Conservation (phyloP, 2,329 filamentous ascomycete genomes). For the Paecilomyces niveus region DNA sequence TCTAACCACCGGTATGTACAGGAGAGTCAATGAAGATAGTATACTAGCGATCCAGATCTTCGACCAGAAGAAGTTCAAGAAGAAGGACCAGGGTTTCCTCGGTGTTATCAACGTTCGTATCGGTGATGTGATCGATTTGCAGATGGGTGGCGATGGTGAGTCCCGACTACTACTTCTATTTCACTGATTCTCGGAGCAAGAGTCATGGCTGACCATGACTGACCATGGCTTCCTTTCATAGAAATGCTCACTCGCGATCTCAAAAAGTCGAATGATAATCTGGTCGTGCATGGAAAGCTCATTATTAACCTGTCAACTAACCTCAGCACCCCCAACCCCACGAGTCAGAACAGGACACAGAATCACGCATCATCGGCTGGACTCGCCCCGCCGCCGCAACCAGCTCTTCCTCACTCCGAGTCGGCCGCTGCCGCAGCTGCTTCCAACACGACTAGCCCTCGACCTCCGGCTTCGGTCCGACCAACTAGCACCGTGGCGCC, state of each 20-base stretch:
- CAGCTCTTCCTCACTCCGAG: slow-evolving; percentile 22
- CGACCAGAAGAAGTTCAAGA: slow-evolving; percentile 99
- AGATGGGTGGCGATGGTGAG: slow-evolving; percentile 83
- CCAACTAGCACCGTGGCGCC: slow-evolving; percentile 34
- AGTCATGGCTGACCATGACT: slow-evolving; percentile 17
- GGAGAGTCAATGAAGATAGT: slow-evolving; percentile 86
- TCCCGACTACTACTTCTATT: slow-evolving; percentile 12
- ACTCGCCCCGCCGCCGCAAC: slow-evolving; percentile 28
- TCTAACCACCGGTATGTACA: slow-evolving; percentile 32
- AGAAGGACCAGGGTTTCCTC: slow-evolving; percentile 98
- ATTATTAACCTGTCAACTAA: slow-evolving; percentile 97
- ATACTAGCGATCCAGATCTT: slow-evolving; percentile 98
- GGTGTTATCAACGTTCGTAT: slow-evolving; percentile 96
- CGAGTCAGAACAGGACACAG: slow-evolving; percentile 29
- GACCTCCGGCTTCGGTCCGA: slow-evolving; percentile 25
- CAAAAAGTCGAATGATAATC: slow-evolving; percentile 96
- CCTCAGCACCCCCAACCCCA: slow-evolving; percentile 60
- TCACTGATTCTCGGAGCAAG: slow-evolving; percentile 7
- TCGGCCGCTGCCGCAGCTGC: slow-evolving; percentile 19
- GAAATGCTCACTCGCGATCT: slow-evolving; percentile 97
- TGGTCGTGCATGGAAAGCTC: slow-evolving; percentile 94
- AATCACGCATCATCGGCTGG: slow-evolving; percentile 31
- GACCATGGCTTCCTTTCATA: slow-evolving; percentile 29
- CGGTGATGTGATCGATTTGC: slow-evolving; percentile 87
- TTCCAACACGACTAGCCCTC: slow-evolving; percentile 27